Evolutionary conservation across 1,139 yeast genomes (phyloP), one percentile per base, ranked within the genome.

Genomic region (Kluyveromyces sp.): DNA sequence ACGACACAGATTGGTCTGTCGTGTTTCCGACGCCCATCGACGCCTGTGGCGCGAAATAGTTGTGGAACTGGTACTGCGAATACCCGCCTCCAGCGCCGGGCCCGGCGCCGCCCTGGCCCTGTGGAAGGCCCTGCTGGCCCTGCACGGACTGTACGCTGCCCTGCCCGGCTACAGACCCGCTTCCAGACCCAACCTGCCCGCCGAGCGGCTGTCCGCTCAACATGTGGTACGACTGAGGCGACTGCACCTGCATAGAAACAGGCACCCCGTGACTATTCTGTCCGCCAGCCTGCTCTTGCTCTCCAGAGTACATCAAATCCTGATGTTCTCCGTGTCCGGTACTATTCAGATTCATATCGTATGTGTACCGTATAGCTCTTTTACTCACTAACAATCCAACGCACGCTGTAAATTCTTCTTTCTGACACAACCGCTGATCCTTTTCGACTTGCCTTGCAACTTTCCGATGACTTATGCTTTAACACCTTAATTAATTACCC

Each of bases 281-380:
- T 3, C 18, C 31, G 18, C 26, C 26, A 6, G 6, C 8, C 26
- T 34, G 45, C 15, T 33, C 39, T 22, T 43, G 45, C 11, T 40
- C 44, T 32, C 36, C 41, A 17, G 37, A 17, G 35, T 43, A 40
- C 29, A 36, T 34, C 40, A 39, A 37, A 13, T 33, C 42, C 32
- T 40, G 39, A 31, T 22, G 31, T 11, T 43, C 45, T 4, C 28
- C 34, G 20, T 35, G 33, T 7, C 25, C 31, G 22, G 34, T 11
- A 26, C 25, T 31, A 17, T 38, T 38, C 17, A 38, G 36, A 38
- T 38, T 38, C 41, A 38, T 38, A 15, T 17, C 22, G 9, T 6
- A 6, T 9, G 6, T 22, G 26, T n/a, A n/a, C n/a, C n/a, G n/a
- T n/a, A n/a, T n/a, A n/a, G n/a, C n/a, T n/a, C n/a, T n/a, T n/a